Evolutionary conservation across 2,329 filamentous ascomycete species (phyloP), one percentile per base, ranked within the genome.

Genomic region (Trichoderma citrinoviride): DNA sequence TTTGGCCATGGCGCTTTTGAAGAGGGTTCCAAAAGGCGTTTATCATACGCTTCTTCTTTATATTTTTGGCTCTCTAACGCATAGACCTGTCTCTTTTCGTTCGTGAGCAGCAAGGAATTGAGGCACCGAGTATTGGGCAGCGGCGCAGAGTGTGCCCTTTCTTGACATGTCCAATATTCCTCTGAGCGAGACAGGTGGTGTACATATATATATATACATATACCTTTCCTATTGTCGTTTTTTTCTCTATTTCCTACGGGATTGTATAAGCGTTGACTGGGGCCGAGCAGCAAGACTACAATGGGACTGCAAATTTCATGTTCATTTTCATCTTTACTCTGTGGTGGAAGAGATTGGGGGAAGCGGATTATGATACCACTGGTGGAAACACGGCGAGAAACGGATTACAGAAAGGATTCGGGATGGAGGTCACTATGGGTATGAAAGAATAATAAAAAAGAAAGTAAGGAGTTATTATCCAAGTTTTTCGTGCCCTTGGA

Each of bases 291-390:
- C 47, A 61, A 43, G 25, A 44, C 29, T 10, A n/a, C 46, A 27
- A 12, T n/a, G 23, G 47, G 15, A 62, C 17, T 52, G 5, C 29
- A n/a, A n/a, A n/a, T 43, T 53, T 43, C 23, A n/a, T 53, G 37
- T 37, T 23, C 2, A 8, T 8, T 40, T 40, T 23, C 17, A 14
- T n/a, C n/a, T n/a, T 54, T 40, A 19, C 14, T 29, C 33, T 41
- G 37, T 14, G 37, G 58, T 19, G n/a, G 58, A 41, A 52, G 49
- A 50, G 23, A 52, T 7, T n/a, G n/a, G 25, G 19, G 27, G 27
- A 27, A 54, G 40, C 10, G 33, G 27, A 54, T 25, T 43, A 62
- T 62, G 58, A 62, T 62, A 62, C 58, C 58, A 62, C 49, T 53
- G 57, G 41, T n/a, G 58, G 58, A n/a, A n/a, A 54, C 27, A 44